A percentile compares a stretch with the other conserved stretches of the same genome.
Conservation (phyloP, 2,329 filamentous ascomycete genomes). For the Trichoderma arundinaceum region DNA sequence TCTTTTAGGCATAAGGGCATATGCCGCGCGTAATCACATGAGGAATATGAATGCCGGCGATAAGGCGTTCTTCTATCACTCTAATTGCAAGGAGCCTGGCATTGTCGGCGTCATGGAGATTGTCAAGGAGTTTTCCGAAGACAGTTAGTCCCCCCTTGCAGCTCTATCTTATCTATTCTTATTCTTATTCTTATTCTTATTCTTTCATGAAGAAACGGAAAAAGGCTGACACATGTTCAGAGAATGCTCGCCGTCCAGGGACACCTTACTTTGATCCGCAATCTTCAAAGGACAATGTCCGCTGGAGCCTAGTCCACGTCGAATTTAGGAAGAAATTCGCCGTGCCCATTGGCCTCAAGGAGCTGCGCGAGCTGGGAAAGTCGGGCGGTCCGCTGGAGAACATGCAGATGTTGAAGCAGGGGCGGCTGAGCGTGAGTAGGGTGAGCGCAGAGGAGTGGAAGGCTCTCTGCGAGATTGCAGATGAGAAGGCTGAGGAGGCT, state of each 20-base stretch:
- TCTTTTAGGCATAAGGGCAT: conserved; percentile 54
- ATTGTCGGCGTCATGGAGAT: conserved; percentile 91
- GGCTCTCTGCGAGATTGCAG: conserved; percentile 61
- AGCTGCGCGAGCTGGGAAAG: conserved; percentile 69
- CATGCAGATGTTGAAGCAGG: conserved; percentile 84
- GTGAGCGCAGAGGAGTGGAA: conserved; percentile 70
- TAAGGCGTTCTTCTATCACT: conserved; percentile 96
- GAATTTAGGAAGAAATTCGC: conserved; percentile 83
- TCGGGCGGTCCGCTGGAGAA: conserved; percentile 64
- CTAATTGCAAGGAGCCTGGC: conserved; percentile 86
- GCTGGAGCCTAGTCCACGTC: conserved; percentile 89
- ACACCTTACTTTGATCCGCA: conserved; percentile 82
- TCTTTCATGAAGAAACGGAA: background rate
- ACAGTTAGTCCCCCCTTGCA: conserved; percentile 59
- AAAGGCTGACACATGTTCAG: conserved; percentile 36
- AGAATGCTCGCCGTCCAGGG: conserved; percentile 42
- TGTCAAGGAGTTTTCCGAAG: conserved; percentile 79
- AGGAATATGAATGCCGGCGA: conserved; percentile 90
- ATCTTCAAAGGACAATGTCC: conserved; percentile 61
- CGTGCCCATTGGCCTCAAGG: conserved; percentile 70
- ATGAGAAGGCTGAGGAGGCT: conserved; percentile 49
- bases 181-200: too few species aligned
- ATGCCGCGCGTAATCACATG: conserved; percentile 82
- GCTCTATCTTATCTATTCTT: background rate
- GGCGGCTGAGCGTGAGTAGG: conserved; percentile 79